Conservation (phyloP, 1,284 basidiomycete genomes). For the Phaffia rhodozyma region DNA sequence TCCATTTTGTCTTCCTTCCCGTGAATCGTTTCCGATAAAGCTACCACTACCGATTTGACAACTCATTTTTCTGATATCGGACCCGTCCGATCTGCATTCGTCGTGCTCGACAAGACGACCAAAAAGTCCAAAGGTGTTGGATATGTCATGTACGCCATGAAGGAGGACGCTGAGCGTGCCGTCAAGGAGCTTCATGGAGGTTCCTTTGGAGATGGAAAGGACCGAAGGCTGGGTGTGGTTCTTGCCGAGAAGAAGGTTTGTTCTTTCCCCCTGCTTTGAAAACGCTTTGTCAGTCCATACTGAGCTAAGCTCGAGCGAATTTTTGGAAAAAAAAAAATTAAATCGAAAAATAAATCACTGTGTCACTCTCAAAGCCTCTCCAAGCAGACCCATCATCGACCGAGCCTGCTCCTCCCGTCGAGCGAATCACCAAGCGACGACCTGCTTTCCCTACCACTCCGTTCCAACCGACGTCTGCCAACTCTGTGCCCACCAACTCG, state of each 20-base stretch:
- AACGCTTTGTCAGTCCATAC: neutral
- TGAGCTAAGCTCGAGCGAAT: neutral
- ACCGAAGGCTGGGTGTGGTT: constrained; percentile 57
- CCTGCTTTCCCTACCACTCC: constrained; percentile 34
- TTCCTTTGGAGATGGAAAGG: constrained; percentile 42
- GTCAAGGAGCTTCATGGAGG: constrained; percentile 46
- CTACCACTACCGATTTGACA: constrained; percentile 77
- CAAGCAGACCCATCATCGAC: constrained; percentile 5
- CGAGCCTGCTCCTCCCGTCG: constrained; percentile 22
- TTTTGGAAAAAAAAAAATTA: neutral
- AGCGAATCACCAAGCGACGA: constrained; percentile 25
- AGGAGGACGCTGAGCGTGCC: constrained; percentile 73
- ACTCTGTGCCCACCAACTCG: constrained; percentile 41
- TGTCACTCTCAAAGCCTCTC: neutral
- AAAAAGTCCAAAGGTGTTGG: constrained; percentile 93
- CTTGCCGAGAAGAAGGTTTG: constrained; percentile 69
- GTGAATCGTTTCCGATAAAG: constrained; percentile 49
- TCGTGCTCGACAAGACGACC: constrained; percentile 62
- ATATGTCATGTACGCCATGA: constrained; percentile 84
- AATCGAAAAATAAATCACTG: constrained; percentile 28
- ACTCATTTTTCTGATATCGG: constrained; percentile 92
- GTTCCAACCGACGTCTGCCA: constrained; percentile 28
- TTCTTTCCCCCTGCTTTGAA: constrained; percentile 1
- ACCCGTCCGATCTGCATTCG: constrained; percentile 84
- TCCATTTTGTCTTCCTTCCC: neutral